Conservation (phyloP, 495 filamentous ascomycete species). For the Aspergillus biplanus region DNA sequence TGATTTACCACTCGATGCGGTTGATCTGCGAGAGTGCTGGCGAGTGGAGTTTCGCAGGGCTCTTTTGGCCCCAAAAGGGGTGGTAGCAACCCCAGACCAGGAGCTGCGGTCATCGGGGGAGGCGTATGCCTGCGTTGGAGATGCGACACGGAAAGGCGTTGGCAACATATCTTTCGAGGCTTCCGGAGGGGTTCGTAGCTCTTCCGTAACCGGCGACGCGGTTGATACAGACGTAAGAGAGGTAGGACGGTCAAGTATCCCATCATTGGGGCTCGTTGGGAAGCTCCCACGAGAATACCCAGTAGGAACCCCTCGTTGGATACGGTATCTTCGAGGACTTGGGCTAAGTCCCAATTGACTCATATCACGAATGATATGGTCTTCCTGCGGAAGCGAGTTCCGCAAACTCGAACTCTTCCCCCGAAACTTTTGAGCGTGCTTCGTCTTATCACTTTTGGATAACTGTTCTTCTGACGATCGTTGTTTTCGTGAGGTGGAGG, state of each 20-base stretch:
- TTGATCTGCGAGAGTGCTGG: slow-evolving; percentile 50
- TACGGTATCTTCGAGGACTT: slow-evolving; percentile 28
- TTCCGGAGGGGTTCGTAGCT: slow-evolving; percentile 57
- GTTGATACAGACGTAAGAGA: slow-evolving; percentile 66
- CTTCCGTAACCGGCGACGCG: slow-evolving; percentile 54
- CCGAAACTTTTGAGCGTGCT: slow-evolving; percentile 37
- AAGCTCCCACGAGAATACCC: slow-evolving; percentile 32
- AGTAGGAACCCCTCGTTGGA: slow-evolving; percentile 34
- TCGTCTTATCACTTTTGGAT: slow-evolving; percentile 35
- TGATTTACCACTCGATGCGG: slow-evolving; percentile 51
- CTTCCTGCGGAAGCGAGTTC: slow-evolving; percentile 42
- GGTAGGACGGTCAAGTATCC: slow-evolving; percentile 49
- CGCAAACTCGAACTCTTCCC: slow-evolving; percentile 46
- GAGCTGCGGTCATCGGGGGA: slow-evolving; percentile 54
- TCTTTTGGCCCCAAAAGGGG: slow-evolving; percentile 50
- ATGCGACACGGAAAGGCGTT: slow-evolving; percentile 56
- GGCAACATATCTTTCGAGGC: slow-evolving; percentile 49
- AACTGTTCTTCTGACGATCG: slow-evolving; percentile 45
- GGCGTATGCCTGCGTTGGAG: slow-evolving; percentile 45
- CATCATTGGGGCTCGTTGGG: slow-evolving; percentile 28
- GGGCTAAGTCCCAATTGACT: slow-evolving; percentile 28
- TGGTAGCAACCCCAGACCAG: slow-evolving; percentile 47
- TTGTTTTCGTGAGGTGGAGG: slow-evolving; percentile 40
- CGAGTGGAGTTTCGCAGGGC: slow-evolving; percentile 43
- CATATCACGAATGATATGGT: slow-evolving; percentile 27